A percentile compares a stretch with the other conserved stretches of the same genome.
phyloP scores from a whole-genome alignment of 306 rosid genomes.

The Arachis hypogaea region DNA sequence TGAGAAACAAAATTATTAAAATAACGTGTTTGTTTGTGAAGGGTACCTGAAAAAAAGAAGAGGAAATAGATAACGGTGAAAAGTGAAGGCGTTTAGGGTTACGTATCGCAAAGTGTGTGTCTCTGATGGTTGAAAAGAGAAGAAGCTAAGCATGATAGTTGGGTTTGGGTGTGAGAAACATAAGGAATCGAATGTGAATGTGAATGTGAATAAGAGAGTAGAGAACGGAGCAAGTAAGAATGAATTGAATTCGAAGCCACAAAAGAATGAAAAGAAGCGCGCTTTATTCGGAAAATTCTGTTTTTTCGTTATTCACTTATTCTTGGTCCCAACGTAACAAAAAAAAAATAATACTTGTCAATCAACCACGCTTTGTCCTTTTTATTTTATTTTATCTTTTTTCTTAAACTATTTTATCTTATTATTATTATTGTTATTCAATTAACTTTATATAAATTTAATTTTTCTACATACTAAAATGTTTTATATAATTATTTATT shows the following conservation, averaged over 20 bases:
- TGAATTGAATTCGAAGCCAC: constrained; percentile 25
- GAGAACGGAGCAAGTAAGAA: not conserved
- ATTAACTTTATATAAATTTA: too few relatives aligned
- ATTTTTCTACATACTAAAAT: too few relatives aligned
- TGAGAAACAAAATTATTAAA: not conserved
- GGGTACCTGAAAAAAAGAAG: constrained; percentile 12
- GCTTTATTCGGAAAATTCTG: constrained; percentile 9
- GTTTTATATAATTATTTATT: too few relatives aligned
- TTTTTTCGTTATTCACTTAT: not conserved
- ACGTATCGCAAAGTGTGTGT: too few relatives aligned
- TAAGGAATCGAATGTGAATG: constrained; percentile 3
- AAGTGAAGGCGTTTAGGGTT: too few relatives aligned
- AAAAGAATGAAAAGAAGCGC: not conserved
- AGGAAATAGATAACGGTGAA: not conserved
- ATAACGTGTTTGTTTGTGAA: not conserved
- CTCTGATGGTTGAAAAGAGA: not conserved
- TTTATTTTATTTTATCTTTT: too few relatives aligned
- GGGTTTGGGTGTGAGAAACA: not conserved
- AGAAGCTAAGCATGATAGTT: not conserved
- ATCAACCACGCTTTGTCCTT: too few relatives aligned
- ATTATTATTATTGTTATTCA: too few relatives aligned
- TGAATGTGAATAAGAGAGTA: not conserved
- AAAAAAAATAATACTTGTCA: too few relatives aligned
- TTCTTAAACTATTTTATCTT: too few relatives aligned
- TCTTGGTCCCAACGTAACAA: too few relatives aligned